phyloP scores from a whole-genome alignment of 2,329 filamentous ascomycete genomes.

The Hirsutella thompsonii region DNA sequence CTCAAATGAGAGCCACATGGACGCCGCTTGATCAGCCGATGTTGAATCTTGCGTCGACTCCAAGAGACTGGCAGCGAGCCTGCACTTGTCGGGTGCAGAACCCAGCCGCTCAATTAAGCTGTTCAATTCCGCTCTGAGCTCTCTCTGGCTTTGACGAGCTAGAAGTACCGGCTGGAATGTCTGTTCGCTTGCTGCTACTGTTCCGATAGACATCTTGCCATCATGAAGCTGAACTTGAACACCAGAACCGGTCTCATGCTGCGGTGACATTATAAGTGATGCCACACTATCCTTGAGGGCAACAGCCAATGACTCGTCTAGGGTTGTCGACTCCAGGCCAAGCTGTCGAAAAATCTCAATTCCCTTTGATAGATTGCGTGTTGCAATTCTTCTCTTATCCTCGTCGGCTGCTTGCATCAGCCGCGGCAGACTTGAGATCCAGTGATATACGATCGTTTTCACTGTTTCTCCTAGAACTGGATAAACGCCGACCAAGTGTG shows the following conservation, averaged over 20 bases:
- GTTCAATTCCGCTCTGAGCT: constrained; percentile 43
- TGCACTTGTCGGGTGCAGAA: constrained; percentile 43
- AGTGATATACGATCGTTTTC: constrained; percentile 62
- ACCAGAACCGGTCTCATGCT: constrained; percentile 9
- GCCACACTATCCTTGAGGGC: constrained; percentile 65
- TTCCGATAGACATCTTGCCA: constrained; percentile 6
- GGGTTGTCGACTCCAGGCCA: constrained; percentile 48
- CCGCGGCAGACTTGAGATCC: constrained; percentile 69
- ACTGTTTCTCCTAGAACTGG: constrained; percentile 48
- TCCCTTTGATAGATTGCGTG: constrained; percentile 66
- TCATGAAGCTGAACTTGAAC: constrained; percentile 16
- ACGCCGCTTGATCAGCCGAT: constrained; percentile 49
- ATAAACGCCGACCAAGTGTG: constrained; percentile 50
- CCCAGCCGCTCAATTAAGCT: constrained; percentile 45
- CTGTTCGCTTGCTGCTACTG: constrained; percentile 4
- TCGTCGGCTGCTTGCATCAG: constrained; percentile 79
- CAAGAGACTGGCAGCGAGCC: constrained; percentile 52
- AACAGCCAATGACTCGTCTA: constrained; percentile 54
- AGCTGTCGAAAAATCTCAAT: constrained; percentile 52
- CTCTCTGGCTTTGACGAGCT: constrained; percentile 50
- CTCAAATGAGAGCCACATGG: constrained; percentile 70
- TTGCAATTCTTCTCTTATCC: constrained; percentile 54
- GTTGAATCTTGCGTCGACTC: constrained; percentile 45
- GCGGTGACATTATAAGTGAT: constrained; percentile 15
- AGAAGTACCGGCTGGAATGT: constrained; percentile 50